Evolutionary conservation across 2,329 filamentous ascomycete species (phyloP), one percentile per base, ranked within the genome.

Genomic region (Fusarium keratoplasticum): DNA sequence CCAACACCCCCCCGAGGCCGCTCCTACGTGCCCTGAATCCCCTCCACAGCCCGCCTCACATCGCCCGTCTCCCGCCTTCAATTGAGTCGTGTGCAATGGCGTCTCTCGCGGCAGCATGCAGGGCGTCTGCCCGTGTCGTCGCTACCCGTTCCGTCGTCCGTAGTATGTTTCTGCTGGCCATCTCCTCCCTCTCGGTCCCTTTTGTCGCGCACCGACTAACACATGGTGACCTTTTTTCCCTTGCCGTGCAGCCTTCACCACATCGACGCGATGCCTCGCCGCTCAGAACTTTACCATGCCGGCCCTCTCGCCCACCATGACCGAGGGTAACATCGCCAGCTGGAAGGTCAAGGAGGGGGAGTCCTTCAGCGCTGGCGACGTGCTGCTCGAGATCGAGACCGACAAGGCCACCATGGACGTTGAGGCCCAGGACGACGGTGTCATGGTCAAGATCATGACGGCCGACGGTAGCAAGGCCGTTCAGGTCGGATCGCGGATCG

Each of bases 381-480:
- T 97, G 35, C 88, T 97, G 61, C 90, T 97, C 69, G 95, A 97
- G 84, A 96, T 97, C 81, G 95, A 97, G 86, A 97, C 95, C 68
- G 95, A 97, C 84, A 97, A 97, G 88, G 95, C 95, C 65, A 94
- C 94, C 66, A 97, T 97, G 94, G 95, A 97, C 78, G 95, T 97
- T 29, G 95, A 97, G 86, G 95, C 95, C 44, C 95, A 96, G 85
- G 95, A 97, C 52, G 94, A 97, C 80, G 95, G 95, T 47, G 87
- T 96, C 76, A 85, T 97, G 83, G 91, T 95, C 81, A 97, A 96
- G 87, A 96, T 97, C 77, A 89, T 91, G 80, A 86, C 91, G 80
- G 86, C 86, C 50, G 92, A 95, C 80, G 94, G 94, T 63, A 89
- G 88, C 82, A 96, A 97, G 86, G 87, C 86, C 55, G 89, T 97